A percentile compares a stretch with the other conserved stretches of the same genome.
These are phyloP conservation scores for Coniosporium tulheliwenetii DNA, from an alignment of 2,329 filamentous ascomycete genomes.

Conservation along the genomic window DNA sequence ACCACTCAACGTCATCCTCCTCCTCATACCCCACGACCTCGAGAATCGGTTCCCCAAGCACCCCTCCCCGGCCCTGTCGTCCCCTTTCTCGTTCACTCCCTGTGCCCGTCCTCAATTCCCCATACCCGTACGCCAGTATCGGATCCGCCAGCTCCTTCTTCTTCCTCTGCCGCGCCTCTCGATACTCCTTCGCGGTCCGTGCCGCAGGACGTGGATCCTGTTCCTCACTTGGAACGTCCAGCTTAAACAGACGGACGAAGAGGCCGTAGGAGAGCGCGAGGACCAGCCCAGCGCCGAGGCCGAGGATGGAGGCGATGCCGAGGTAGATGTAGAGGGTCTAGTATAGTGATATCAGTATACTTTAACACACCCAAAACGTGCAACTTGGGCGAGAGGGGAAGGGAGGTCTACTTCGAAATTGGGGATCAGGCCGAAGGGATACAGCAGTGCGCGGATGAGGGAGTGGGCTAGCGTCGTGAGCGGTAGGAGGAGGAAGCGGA, in stretches of 20 bases:
- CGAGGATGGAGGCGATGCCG: slow-evolving; percentile 50
- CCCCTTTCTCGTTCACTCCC: no score
- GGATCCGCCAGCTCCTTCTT: slow-evolving; percentile 3
- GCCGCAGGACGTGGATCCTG: slow-evolving; percentile 3
- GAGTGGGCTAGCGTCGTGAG: slow-evolving; percentile 29
- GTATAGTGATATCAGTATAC: slow-evolving; percentile 8
- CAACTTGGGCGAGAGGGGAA: neutral
- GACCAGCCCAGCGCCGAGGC: slow-evolving; percentile 44
- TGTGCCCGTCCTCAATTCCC: no score
- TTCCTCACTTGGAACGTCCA: slow-evolving; percentile 6
- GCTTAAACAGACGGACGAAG: slow-evolving; percentile 23
- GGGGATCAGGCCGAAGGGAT: slow-evolving; percentile 35
- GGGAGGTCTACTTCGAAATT: slow-evolving; percentile 36
- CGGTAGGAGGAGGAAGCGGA: slow-evolving; percentile 34
- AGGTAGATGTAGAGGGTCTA: slow-evolving; percentile 41
- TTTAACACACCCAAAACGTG: slow-evolving; percentile 13
- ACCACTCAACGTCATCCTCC: no score
- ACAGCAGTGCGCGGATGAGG: slow-evolving; percentile 22
- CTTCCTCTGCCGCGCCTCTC: slow-evolving; percentile 12
- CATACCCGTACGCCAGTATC: slow-evolving; percentile 1
- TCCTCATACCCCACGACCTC: no score
- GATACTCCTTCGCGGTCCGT: slow-evolving; percentile 14
- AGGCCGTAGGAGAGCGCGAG: slow-evolving; percentile 41
- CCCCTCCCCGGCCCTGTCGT: no score
- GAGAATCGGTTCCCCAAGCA: no score